These are phyloP conservation scores for Quercus phellos DNA, from an alignment of 331 rosid genomes.

Conservation along the genomic window DNA sequence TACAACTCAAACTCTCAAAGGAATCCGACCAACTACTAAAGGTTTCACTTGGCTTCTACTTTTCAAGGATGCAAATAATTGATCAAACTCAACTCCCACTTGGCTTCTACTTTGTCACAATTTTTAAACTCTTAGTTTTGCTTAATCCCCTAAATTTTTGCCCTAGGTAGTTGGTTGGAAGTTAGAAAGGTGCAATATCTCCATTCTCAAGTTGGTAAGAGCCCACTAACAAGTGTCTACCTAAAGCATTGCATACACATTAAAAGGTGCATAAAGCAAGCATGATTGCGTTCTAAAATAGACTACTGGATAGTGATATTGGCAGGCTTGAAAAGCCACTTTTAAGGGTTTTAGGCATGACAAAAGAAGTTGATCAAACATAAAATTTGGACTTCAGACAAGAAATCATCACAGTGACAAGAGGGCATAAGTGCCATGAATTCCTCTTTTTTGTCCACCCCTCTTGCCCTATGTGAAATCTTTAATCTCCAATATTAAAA, in stretches of 20 bases:
- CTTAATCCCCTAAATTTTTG: neutral
- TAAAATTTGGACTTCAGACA: neutral
- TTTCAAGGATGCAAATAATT: neutral
- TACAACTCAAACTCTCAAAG: neutral
- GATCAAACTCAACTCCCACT: neutral
- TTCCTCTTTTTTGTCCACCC: neutral
- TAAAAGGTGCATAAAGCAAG: slow-evolving; percentile 28
- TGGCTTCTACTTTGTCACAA: neutral
- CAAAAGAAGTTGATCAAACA: neutral
- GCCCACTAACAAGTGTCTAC: slow-evolving; percentile 32
- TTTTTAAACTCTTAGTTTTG: neutral
- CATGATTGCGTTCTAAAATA: slow-evolving; percentile 24
- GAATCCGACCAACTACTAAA: neutral
- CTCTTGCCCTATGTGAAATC: too few species aligned
- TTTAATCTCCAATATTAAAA: too few species aligned
- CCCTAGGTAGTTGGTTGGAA: neutral
- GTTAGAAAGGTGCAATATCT: neutral
- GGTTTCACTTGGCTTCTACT: neutral
- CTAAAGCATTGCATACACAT: slow-evolving; percentile 24
- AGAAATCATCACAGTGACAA: slow-evolving; percentile 1
- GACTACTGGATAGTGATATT: neutral
- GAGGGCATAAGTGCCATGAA: neutral
- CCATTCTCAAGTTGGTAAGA: neutral
- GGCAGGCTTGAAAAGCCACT: slow-evolving; percentile 22
- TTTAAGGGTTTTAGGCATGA: neutral